phyloP scores from a whole-genome alignment of 1,284 basidiomycete genomes.

The Moesziomyces sp. region DNA sequence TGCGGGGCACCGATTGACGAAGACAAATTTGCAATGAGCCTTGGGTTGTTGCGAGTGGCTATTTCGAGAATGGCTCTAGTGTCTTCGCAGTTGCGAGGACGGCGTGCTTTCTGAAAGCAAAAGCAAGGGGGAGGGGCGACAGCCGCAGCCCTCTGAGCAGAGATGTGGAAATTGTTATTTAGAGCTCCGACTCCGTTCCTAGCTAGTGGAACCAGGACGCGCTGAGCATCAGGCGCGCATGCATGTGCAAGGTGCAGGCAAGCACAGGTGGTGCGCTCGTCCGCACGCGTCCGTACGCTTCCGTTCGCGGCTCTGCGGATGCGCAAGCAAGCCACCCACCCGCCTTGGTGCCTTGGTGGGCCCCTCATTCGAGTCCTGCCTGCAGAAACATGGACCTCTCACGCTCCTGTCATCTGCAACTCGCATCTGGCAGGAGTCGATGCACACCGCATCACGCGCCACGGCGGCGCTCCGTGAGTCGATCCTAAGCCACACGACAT shows the following conservation, averaged over 20 bases:
- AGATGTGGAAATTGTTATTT: neutral
- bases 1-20: too few species aligned
- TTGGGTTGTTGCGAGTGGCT: too few species aligned
- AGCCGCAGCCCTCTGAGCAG: too few species aligned
- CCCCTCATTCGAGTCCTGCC: neutral
- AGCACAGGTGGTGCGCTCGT: too few species aligned
- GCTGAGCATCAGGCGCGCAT: neutral
- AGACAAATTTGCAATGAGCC: too few species aligned
- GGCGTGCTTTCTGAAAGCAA: too few species aligned
- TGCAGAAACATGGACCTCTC: too few species aligned
- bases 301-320: slow-evolving; percentile 14
- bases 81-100: too few species aligned
- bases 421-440: neutral
- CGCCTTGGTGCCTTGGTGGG: neutral
- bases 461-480: neutral
- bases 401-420: neutral
- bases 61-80: too few species aligned
- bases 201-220: slow-evolving; percentile 3
- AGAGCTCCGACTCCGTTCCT: slow-evolving; percentile 15
- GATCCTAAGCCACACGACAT: neutral
- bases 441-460: neutral
- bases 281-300: too few species aligned
- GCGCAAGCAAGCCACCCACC: slow-evolving; percentile 1
- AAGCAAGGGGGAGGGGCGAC: too few species aligned
- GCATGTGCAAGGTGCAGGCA: neutral